Evolutionary conservation across 768 basidiomycete genomes (phyloP).

Genomic region (Hysterangium stoloniferum): DNA sequence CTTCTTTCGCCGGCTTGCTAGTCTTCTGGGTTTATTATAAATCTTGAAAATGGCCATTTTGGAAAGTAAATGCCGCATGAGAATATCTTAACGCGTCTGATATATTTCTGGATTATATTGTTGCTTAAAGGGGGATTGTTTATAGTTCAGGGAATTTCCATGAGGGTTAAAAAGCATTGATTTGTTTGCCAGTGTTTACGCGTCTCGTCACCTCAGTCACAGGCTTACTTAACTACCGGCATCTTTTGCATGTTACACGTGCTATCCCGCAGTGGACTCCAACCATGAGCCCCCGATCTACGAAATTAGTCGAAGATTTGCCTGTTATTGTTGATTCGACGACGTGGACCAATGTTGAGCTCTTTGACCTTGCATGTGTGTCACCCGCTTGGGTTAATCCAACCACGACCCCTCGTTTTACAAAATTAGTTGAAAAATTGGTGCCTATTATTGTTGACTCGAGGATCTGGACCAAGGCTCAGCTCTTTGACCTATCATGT

Average conservation of each 20-base stretch:
- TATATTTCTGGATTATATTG: too few species aligned
- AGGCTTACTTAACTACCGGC: background rate
- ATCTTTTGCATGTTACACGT: background rate
- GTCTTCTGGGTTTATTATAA: too few species aligned
- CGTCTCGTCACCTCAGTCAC: background rate
- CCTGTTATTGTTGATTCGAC: background rate
- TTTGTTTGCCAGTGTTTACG: background rate
- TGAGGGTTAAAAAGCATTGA: too few species aligned
- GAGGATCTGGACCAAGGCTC: background rate
- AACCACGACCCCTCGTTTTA: too few species aligned
- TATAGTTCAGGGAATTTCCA: too few species aligned
- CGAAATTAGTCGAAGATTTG: background rate
- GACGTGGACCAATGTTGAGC: background rate
- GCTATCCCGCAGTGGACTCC: too few species aligned
- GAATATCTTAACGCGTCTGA: too few species aligned
- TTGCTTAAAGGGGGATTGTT: too few species aligned
- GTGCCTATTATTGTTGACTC: background rate
- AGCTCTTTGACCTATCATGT: background rate
- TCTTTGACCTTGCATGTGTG: background rate
- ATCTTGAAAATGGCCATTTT: too few species aligned
- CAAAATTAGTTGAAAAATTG: background rate
- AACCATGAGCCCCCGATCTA: too few species aligned
- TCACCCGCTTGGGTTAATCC: background rate
- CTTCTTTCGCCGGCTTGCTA: too few species aligned
- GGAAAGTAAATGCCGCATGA: too few species aligned